A percentile compares a stretch with the other conserved stretches of the same genome.
phyloP scores from a whole-genome alignment of 2,329 filamentous ascomycete species.

The Pezicula radicicola region DNA sequence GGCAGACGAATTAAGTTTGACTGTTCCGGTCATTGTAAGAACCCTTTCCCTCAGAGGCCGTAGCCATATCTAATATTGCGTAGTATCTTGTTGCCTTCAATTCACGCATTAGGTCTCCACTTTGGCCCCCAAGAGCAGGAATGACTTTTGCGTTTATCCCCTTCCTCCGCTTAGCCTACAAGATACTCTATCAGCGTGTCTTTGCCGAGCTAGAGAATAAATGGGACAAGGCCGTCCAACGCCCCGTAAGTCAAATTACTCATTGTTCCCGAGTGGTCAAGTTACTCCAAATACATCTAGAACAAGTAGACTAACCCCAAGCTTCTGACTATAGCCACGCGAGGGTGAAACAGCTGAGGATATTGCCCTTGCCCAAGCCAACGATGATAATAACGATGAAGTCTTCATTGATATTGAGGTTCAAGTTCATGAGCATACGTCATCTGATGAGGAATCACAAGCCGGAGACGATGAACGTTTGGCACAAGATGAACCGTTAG shows the following conservation, averaged over 20 bases:
- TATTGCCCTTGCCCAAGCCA: constrained; percentile 29
- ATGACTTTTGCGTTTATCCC: constrained; percentile 65
- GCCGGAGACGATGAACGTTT: too few relatives aligned
- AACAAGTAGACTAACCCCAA: too few relatives aligned
- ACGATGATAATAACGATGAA: constrained; percentile 27
- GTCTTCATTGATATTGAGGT: constrained; percentile 19
- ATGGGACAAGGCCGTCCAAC: constrained; percentile 28
- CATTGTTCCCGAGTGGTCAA: too few relatives aligned
- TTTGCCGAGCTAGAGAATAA: constrained; percentile 24
- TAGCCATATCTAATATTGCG: constrained; percentile 4
- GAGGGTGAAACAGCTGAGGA: constrained; percentile 29
- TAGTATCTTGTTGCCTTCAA: constrained; percentile 24
- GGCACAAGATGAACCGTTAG: too few relatives aligned
- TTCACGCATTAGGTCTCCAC: constrained; percentile 12
- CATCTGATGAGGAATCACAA: constrained; percentile 2
- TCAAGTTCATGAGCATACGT: constrained; percentile 12
- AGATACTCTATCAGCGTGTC: constrained; percentile 47
- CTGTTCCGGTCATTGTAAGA: constrained; percentile 31
- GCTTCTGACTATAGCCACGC: constrained; percentile 14
- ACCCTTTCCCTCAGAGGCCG: not conserved
- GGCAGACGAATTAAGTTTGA: constrained; percentile 43
- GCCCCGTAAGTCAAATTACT: constrained; percentile 5
- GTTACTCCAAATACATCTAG: too few relatives aligned
- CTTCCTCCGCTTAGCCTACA: constrained; percentile 62
- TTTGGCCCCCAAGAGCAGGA: constrained; percentile 55